These are phyloP conservation scores for Circinella umbellata DNA, from an alignment of 371 early-diverging fungal species.

Conservation along the genomic window DNA sequence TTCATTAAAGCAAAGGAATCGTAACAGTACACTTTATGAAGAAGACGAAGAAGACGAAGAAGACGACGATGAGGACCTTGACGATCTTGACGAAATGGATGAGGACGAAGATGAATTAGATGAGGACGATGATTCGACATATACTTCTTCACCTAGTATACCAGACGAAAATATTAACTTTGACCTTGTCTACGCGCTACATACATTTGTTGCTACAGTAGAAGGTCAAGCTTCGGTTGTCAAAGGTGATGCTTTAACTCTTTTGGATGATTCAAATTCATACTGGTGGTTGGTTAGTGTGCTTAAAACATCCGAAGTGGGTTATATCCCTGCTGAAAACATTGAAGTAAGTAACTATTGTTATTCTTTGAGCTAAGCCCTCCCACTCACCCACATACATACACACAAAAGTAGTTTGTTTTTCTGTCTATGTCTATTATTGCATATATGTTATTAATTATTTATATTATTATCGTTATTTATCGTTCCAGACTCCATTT, in stretches of 20 bases:
- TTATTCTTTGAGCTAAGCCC: not conserved
- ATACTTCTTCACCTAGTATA: constrained; percentile 57
- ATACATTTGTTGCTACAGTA: constrained; percentile 92
- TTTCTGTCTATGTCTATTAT: too few relatives aligned
- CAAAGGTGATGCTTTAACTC: constrained; percentile 85
- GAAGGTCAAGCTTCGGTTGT: constrained; percentile 95
- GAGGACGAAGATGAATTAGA: constrained; percentile 51
- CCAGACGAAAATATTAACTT: constrained; percentile 82
- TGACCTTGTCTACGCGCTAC: constrained; percentile 86
- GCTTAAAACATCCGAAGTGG: constrained; percentile 85
- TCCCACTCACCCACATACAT: not conserved
- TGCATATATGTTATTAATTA: too few relatives aligned
- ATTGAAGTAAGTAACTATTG: constrained; percentile 69
- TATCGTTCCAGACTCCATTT: constrained; percentile 73
- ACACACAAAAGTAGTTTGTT: not conserved
- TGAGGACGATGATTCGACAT: constrained; percentile 49
- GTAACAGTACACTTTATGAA: constrained; percentile 35
- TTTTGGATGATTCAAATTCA: constrained; percentile 92
- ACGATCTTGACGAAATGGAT: constrained; percentile 11
- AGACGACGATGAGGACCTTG: constrained; percentile 40
- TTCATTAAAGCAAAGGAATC: constrained; percentile 17
- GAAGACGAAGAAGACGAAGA: constrained; percentile 43
- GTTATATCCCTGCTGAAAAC: constrained; percentile 97
- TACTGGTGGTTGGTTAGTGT: constrained; percentile 98
- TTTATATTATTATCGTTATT: constrained; percentile 50